phyloP scores from a whole-genome alignment of 1,139 yeast species.

The Ogataea hybrid region DNA sequence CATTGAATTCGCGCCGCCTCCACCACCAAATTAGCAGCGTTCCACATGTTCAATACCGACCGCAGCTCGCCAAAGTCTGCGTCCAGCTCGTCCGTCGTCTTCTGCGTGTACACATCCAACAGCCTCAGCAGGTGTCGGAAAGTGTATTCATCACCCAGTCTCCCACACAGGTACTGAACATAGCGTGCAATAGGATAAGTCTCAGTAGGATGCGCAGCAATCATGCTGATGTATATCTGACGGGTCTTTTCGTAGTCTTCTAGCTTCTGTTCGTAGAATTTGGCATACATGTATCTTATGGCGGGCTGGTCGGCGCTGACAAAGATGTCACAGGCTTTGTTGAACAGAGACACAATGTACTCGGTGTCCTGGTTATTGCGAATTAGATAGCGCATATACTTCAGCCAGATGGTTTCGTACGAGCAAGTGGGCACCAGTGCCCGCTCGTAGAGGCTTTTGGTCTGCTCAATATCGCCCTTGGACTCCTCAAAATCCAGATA shows the following conservation, averaged over 20 bases:
- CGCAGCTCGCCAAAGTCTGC: slow-evolving; percentile 27
- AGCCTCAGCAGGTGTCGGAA: slow-evolving; percentile 15
- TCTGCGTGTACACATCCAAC: slow-evolving; percentile 13
- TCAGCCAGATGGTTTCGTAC: slow-evolving; percentile 53
- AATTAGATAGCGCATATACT: slow-evolving; percentile 47
- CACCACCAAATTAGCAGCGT: slow-evolving; percentile 36
- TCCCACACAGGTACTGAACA: slow-evolving; percentile 17
- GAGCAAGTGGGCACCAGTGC: slow-evolving; percentile 57
- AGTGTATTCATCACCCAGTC: slow-evolving; percentile 8
- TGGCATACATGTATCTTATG: slow-evolving; percentile 43
- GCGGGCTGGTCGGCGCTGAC: slow-evolving; percentile 42
- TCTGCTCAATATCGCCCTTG: slow-evolving; percentile 26
- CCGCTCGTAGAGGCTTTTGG: slow-evolving; percentile 52
- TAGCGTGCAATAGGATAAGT: slow-evolving; percentile 21
- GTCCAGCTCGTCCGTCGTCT: slow-evolving; percentile 13
- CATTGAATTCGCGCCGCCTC: slow-evolving; percentile 39
- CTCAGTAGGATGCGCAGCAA: slow-evolving; percentile 16
- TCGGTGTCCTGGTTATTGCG: slow-evolving; percentile 25
- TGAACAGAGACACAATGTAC: slow-evolving; percentile 36
- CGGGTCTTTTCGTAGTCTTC: slow-evolving; percentile 21
- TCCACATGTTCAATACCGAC: slow-evolving; percentile 32
- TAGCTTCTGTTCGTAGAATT: slow-evolving; percentile 30
- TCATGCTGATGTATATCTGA: slow-evolving; percentile 19
- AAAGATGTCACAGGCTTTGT: slow-evolving; percentile 43
- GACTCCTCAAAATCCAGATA: slow-evolving; percentile 48